Percentiles rank a stretch among this genome's conserved stretches.
Conservation (phyloP, 495 filamentous ascomycete genomes). For the Trichoderma virens region DNA sequence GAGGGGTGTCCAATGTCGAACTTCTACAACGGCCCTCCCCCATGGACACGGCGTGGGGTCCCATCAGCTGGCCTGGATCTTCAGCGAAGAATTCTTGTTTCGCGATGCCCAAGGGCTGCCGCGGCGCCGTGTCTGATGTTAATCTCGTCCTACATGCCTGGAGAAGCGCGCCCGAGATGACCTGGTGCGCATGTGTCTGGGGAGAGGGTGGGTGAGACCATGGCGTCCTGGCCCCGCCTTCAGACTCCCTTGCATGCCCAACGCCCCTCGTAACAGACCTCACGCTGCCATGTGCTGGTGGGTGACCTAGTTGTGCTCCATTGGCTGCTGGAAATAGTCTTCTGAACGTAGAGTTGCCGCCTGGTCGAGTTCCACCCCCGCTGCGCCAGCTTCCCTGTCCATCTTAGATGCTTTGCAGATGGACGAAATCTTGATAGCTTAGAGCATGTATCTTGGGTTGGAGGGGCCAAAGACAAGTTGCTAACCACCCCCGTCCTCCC, state of each 20-base stretch:
- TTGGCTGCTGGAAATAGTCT: neutral
- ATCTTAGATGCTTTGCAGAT: constrained; percentile 6
- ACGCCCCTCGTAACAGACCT: constrained; percentile 6
- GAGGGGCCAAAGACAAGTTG: constrained; percentile 1
- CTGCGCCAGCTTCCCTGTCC: constrained; percentile 5
- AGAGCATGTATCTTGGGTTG: neutral
- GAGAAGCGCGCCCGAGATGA: neutral
- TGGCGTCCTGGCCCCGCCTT: constrained; percentile 10
- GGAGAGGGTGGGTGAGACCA: constrained; percentile 10
- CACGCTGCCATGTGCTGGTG: constrained; percentile 7
- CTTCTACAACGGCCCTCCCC: neutral
- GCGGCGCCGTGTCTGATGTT: constrained; percentile 4
- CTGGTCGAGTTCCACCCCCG: constrained; percentile 7
- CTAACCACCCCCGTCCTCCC: constrained; percentile 6
- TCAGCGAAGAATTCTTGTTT: neutral
- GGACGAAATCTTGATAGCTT: constrained; percentile 4
- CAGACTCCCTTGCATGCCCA: constrained; percentile 9
- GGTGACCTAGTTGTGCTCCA: neutral
- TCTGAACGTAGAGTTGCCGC: constrained; percentile 9
- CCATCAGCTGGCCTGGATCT: neutral
- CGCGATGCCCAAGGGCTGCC: neutral
- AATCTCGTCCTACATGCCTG: constrained; percentile 7
- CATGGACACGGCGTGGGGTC: neutral
- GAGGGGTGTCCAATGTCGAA: constrained; percentile 18
- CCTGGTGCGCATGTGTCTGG: neutral